Evolutionary conservation across 208 protist genomes (phyloP).

Genomic region (Trichomonas tenax): DNA sequence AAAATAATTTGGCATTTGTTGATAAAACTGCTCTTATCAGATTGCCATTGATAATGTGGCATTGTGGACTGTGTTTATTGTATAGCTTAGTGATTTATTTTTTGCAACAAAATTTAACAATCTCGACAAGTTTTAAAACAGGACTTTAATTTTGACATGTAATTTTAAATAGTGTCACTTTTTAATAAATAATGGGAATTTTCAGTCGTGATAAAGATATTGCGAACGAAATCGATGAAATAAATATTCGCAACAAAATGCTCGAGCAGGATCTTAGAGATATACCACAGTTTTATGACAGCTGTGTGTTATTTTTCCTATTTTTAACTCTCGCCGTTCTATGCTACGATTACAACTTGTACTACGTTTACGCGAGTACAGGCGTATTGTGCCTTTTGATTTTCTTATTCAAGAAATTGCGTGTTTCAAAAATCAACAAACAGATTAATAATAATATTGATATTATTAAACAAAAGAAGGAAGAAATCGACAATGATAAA

Average conservation of each 20-base stretch:
- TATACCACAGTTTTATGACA: background rate
- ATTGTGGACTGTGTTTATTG: no score
- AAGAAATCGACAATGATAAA: background rate
- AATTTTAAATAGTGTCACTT: background rate
- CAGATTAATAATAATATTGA: background rate
- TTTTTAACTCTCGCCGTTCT: background rate
- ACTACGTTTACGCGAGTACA: no score
- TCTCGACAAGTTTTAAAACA: no score
- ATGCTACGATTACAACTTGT: background rate
- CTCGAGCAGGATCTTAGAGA: background rate
- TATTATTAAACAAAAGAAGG: background rate
- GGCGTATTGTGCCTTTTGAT: background rate
- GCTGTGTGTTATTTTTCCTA: background rate
- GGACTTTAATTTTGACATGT: no score
- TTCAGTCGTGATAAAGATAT: background rate
- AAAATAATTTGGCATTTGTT: no score
- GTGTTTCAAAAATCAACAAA: background rate
- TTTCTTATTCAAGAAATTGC: background rate
- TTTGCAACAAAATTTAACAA: no score
- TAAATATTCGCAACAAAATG: background rate
- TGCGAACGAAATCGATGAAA: background rate
- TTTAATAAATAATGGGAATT: background rate
- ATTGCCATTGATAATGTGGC: no score
- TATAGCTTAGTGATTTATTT: no score
- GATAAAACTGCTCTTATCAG: no score